Evolutionary conservation across 345 rosid genomes (phyloP).

Genomic region (Euphorbia peplus): DNA sequence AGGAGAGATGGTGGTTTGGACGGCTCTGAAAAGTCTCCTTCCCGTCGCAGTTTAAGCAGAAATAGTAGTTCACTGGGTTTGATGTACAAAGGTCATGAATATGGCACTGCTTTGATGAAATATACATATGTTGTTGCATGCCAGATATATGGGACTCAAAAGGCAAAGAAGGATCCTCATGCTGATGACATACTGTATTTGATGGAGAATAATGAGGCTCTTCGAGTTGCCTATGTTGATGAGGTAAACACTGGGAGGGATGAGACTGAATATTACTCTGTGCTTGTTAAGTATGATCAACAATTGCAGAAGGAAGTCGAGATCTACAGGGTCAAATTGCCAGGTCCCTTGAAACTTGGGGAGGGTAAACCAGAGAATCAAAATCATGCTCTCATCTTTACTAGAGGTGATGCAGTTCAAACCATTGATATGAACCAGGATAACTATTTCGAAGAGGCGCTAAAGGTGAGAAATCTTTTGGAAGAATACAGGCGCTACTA

Average conservation of each 20-base stretch:
- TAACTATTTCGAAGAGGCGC: conserved; percentile 96
- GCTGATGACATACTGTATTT: conserved; percentile 80
- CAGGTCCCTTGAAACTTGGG: conserved; percentile 94
- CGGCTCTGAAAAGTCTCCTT: conserved; percentile 39
- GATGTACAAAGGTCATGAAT: conserved; percentile 76
- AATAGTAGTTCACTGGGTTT: conserved; percentile 51
- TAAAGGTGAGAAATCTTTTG: conserved; percentile 91
- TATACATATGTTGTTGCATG: conserved; percentile 92
- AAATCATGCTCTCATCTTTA: conserved; percentile 92
- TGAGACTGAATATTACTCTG: conserved; percentile 76
- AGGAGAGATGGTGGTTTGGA: conserved; percentile 45
- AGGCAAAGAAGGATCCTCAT: conserved; percentile 80
- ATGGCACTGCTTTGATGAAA: conserved; percentile 93
- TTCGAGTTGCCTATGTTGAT: conserved; percentile 93
- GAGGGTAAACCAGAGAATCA: conserved; percentile 99
- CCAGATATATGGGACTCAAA: conserved; percentile 92
- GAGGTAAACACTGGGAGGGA: conserved; percentile 64
- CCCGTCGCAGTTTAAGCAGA: conserved; percentile 60
- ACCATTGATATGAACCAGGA: conserved; percentile 99
- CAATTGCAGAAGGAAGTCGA: conserved; percentile 79
- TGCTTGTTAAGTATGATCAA: conserved; percentile 89
- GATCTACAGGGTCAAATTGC: conserved; percentile 85
- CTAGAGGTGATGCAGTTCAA: conserved; percentile 96
- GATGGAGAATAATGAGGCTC: conserved; percentile 88
- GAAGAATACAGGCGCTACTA: conserved; percentile 72